Evolutionary conservation across 805 yeast species (phyloP).

Genomic region (Candida berthetii): DNA sequence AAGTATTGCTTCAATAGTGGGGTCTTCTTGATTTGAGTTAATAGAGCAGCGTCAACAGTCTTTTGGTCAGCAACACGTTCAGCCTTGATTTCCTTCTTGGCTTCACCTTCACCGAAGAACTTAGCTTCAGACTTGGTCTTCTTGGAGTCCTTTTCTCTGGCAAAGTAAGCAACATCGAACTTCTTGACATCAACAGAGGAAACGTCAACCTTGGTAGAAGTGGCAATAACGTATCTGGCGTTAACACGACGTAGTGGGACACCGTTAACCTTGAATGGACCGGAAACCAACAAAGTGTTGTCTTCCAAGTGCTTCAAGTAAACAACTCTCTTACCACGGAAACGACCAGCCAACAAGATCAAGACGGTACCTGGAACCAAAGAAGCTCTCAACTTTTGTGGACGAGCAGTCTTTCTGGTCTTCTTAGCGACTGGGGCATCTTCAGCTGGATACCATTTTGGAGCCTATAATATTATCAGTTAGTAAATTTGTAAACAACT

Average conservation of each 20-base stretch:
- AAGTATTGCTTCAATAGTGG: constrained; percentile 96
- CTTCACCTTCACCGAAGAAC: constrained; percentile 73
- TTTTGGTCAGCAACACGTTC: constrained; percentile 98
- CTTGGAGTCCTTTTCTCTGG: constrained; percentile 86
- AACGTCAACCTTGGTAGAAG: constrained; percentile 87
- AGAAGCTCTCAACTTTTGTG: constrained; percentile 93
- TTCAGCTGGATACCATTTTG: constrained; percentile 94
- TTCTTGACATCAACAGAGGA: constrained; percentile 79
- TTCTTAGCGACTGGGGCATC: constrained; percentile 82
- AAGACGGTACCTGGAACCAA: constrained; percentile 97
- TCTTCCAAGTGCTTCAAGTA: constrained; percentile 96
- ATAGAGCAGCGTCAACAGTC: constrained; percentile 86
- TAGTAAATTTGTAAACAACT: constrained; percentile 2
- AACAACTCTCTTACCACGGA: constrained; percentile 99
- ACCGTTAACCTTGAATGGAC: constrained; percentile 99
- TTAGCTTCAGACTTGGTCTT: constrained; percentile 86
- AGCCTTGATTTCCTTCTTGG: constrained; percentile 83
- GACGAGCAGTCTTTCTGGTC: constrained; percentile 86
- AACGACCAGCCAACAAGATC: constrained; percentile 97
- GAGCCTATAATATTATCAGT: constrained; percentile 39
- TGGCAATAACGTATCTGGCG: constrained; percentile 97
- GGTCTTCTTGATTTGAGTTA: constrained; percentile 93
- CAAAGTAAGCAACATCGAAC: constrained; percentile 93
- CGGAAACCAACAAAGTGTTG: constrained; percentile 94
- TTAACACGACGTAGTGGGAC: constrained; percentile 99